Evolutionary conservation across 257 asterid species (phyloP).

Genomic region (Ballota nigra): DNA sequence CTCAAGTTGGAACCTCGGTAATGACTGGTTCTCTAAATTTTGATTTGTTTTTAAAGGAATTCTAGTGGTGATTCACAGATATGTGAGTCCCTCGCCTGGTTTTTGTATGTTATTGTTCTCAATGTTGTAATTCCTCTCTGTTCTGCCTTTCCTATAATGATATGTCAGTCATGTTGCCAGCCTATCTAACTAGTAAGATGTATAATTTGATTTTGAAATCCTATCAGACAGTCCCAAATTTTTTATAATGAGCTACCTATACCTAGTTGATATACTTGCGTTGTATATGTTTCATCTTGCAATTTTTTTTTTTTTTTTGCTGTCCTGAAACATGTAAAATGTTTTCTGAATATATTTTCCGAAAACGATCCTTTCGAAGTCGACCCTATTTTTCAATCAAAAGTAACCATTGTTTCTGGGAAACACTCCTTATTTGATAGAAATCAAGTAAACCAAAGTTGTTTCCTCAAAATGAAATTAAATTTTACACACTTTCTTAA

Average conservation of each 20-base stretch:
- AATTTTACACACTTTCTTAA: neutral
- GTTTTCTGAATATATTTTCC: neutral
- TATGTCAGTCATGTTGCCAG: neutral
- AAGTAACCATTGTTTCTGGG: neutral
- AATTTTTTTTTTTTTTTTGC: neutral
- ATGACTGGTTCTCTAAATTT: conserved; percentile 22
- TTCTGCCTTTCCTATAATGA: neutral
- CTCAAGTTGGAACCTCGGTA: conserved; percentile 98
- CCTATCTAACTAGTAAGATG: neutral
- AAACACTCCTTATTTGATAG: neutral
- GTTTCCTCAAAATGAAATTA: neutral
- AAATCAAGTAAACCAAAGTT: neutral
- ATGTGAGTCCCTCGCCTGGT: neutral
- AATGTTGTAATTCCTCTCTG: neutral
- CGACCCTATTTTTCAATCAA: neutral
- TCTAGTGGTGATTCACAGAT: neutral
- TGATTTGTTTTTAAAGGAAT: conserved; percentile 1
- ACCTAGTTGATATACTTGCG: neutral
- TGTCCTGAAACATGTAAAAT: neutral
- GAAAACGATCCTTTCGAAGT: neutral
- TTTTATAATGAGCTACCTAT: neutral
- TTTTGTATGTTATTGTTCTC: neutral
- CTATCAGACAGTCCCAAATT: neutral
- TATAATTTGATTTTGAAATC: neutral
- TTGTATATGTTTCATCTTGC: neutral